Evolutionary conservation across 345 rosid genomes (phyloP).

Genomic region (Pelargonium nanum): DNA sequence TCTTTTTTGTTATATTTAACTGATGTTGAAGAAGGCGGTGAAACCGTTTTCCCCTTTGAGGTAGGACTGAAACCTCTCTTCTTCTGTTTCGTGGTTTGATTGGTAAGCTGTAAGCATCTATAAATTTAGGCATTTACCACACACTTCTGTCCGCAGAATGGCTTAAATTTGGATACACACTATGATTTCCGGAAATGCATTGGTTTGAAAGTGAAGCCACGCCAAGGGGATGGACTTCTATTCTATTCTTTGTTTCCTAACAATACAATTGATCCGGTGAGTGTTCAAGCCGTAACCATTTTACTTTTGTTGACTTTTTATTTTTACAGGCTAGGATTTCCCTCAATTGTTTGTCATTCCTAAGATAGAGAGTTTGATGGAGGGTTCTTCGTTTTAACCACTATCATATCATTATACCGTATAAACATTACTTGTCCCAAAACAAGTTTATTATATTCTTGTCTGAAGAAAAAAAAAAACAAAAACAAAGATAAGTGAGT

Average conservation of each 20-base stretch:
- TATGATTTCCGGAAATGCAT: conserved; percentile 37
- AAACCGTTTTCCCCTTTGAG: conserved; percentile 63
- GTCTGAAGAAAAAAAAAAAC: too few species aligned
- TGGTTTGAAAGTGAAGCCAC: conserved; percentile 57
- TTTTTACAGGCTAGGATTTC: too few species aligned
- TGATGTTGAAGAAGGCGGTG: conserved; percentile 60
- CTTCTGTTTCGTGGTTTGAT: conserved; percentile 1
- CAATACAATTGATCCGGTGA: conserved; percentile 44
- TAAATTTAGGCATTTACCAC: conserved; percentile 1
- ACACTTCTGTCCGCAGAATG: conserved; percentile 30
- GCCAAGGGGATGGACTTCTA: conserved; percentile 51
- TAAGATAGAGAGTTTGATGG: too few species aligned
- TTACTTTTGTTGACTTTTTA: too few species aligned
- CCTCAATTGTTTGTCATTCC: too few species aligned
- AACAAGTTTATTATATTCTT: too few species aligned
- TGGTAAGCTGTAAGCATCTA: neutral
- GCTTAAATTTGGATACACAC: conserved; percentile 24
- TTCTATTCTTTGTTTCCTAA: conserved; percentile 56
- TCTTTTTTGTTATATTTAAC: conserved; percentile 59
- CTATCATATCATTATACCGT: too few species aligned
- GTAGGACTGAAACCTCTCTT: conserved; percentile 18
- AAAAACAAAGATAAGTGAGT: too few species aligned
- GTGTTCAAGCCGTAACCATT: conserved; percentile 2
- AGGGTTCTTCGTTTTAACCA: too few species aligned
- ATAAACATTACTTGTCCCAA: too few species aligned